phyloP scores from a whole-genome alignment of 1,139 yeast species.

The Lodderomyces theae region DNA sequence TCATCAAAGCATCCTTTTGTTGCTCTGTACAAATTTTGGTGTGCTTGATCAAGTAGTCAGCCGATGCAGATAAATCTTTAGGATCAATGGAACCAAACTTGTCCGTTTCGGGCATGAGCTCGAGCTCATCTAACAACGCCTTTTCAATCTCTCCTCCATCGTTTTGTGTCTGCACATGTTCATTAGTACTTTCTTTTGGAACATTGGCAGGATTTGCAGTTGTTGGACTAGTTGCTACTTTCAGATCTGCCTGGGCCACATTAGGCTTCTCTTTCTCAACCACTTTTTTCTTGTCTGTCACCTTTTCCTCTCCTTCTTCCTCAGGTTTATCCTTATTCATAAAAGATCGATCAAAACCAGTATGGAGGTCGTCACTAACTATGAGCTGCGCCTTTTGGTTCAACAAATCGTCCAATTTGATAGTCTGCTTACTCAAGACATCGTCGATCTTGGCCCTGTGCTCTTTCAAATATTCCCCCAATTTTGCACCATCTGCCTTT shows the following conservation, averaged over 20 bases:
- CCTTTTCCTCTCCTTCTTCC: constrained; percentile 14
- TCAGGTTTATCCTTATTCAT: constrained; percentile 55
- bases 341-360: constrained; percentile 90
- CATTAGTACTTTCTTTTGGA: constrained; percentile 26
- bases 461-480: constrained; percentile 45
- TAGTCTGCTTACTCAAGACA: constrained; percentile 57
- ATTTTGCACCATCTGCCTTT: constrained; percentile 35
- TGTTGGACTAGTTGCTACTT: constrained; percentile 3
- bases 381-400: constrained; percentile 74
- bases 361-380: constrained; percentile 85
- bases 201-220: constrained; percentile 21
- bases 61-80: constrained; percentile 47
- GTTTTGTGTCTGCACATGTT: constrained; percentile 16
- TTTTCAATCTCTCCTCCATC: constrained; percentile 18
- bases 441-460: constrained; percentile 71
- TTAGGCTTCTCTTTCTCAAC: constrained; percentile 11
- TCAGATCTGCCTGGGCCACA: too few relatives aligned
- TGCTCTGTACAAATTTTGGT: constrained; percentile 71
- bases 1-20: constrained; percentile 88
- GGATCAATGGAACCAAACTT: constrained; percentile 59
- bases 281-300: constrained; percentile 18
- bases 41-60: constrained; percentile 55
- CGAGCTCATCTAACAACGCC: constrained; percentile 34
- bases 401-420: constrained; percentile 61
- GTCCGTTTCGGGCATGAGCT: constrained; percentile 55